These are phyloP conservation scores for Globisporangium solare DNA, from an alignment of 352 stramenopile genomes.

Conservation along the genomic window DNA sequence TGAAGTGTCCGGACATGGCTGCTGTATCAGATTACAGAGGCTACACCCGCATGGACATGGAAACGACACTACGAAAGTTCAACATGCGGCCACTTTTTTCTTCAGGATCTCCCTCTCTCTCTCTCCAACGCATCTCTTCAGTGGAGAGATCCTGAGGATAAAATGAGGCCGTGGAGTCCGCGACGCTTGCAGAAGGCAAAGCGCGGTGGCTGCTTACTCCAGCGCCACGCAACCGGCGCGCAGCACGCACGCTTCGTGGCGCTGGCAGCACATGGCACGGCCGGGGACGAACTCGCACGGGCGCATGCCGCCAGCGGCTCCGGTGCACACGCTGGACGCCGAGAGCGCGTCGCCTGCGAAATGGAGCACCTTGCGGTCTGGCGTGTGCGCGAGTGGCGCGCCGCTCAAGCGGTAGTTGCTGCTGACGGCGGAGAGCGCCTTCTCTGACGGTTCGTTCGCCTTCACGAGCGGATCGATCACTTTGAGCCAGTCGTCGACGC, in stretches of 20 bases:
- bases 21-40: too few relatives aligned
- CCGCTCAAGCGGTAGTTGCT: constrained; percentile 32
- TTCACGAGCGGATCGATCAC: constrained; percentile 37
- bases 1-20: too few relatives aligned
- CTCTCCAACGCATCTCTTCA: too few relatives aligned
- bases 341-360: constrained; percentile 34
- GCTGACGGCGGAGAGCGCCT: not conserved
- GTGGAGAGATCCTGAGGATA: too few relatives aligned
- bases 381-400: constrained; percentile 24
- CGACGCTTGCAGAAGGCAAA: too few relatives aligned
- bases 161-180: too few relatives aligned
- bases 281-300: constrained; percentile 62
- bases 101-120: not conserved
- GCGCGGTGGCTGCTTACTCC: constrained; percentile 13
- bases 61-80: too few relatives aligned
- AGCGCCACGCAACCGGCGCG: constrained; percentile 42
- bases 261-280: constrained; percentile 69
- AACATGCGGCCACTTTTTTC: not conserved
- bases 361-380: constrained; percentile 56
- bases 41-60: too few relatives aligned
- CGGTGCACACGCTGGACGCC: constrained; percentile 33
- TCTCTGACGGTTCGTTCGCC: constrained; percentile 18
- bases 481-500: constrained; percentile 53
- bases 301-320: constrained; percentile 28
- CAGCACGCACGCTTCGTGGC: constrained; percentile 64